phyloP scores from a whole-genome alignment of 164 flowering plant genomes.

The Aristolochia fimbriata region DNA sequence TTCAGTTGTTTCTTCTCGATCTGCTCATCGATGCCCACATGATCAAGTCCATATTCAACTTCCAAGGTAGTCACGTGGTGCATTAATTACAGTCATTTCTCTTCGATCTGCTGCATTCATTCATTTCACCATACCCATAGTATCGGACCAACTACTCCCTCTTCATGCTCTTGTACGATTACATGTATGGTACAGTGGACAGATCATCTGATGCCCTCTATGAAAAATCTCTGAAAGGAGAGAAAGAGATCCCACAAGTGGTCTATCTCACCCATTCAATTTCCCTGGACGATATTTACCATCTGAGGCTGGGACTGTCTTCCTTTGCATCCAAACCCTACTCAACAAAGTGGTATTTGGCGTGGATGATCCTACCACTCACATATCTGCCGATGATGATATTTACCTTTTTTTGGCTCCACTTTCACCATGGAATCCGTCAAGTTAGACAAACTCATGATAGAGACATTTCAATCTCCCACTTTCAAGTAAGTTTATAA shows the following conservation, averaged over 20 bases:
- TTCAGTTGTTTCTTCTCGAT: no score
- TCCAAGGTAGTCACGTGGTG: no score
- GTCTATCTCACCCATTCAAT: slow-evolving; percentile 50
- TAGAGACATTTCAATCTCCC: slow-evolving; percentile 55
- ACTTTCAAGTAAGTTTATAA: slow-evolving; percentile 29
- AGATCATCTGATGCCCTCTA: slow-evolving; percentile 27
- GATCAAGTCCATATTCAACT: no score
- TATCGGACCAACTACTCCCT: slow-evolving; percentile 41
- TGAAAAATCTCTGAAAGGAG: slow-evolving; percentile 20
- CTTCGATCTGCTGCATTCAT: no score
- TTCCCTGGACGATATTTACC: slow-evolving; percentile 40
- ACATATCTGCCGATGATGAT: slow-evolving; percentile 39
- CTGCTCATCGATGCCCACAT: no score
- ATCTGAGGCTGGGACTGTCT: slow-evolving; percentile 32
- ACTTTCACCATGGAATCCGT: slow-evolving; percentile 47
- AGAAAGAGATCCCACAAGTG: slow-evolving; percentile 29
- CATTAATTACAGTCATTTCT: no score
- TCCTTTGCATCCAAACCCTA: slow-evolving; percentile 40
- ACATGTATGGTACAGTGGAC: slow-evolving; percentile 47
- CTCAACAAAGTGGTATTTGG: slow-evolving; percentile 40
- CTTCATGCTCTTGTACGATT: slow-evolving; percentile 53
- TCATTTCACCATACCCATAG: slow-evolving; percentile 38
- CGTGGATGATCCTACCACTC: slow-evolving; percentile 41
- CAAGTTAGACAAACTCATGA: slow-evolving; percentile 25
- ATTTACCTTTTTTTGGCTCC: slow-evolving; percentile 30